Base-by-base conservation (phyloP, 345 rosid genomes). In the Pistacia atlantica region DNA sequence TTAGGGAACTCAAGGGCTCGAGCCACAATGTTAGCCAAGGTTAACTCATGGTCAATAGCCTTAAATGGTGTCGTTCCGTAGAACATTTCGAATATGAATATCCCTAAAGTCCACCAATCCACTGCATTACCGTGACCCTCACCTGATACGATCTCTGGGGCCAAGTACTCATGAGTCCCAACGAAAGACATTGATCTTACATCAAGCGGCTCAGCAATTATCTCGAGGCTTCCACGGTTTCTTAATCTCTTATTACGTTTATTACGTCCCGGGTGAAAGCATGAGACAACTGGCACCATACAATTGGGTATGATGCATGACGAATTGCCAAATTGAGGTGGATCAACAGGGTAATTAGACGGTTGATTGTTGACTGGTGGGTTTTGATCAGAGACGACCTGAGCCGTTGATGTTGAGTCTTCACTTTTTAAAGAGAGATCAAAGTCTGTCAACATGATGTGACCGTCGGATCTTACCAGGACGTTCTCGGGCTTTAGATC, bases 31-130 rank as follows among this genome's bases (percentile, higher is more conserved):
- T 84, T 90, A 8, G 86, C 90, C 9, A 90, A 77, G 77, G 93
- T 88, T 28, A 88, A 4, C 80, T 90, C 93, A 60, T 90, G 81
- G 63, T 88, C 91, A 5, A 68, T 35, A 65, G 89, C 93, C 73
- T 84, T 88, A 38, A 88, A 90, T 6, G 93, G 93, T 0, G 93
- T 90, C 38, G 71, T 76, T 0, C 90, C 91, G 5, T 86, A 88
- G 71, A 88, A 84, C 77, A 90, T 73, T 75, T 90, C 91, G 33
- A 76, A 90, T 45, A 90, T 69, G 83, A 90, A 88, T 64, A 90
- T 76, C 12, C 93, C 93, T 11, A 90, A 51, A 20, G 93, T 88
- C 93, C 93, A 90, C 91, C 93, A 90, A 65, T 90, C 93, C 80
- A 90, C 93, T 0, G 90, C 91, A 22, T 62, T 90, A 65, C 93